Evolutionary conservation across 225 moss, liverwort and hornwort genomes (phyloP).

Genomic region (Antitrichia curtipendula): DNA sequence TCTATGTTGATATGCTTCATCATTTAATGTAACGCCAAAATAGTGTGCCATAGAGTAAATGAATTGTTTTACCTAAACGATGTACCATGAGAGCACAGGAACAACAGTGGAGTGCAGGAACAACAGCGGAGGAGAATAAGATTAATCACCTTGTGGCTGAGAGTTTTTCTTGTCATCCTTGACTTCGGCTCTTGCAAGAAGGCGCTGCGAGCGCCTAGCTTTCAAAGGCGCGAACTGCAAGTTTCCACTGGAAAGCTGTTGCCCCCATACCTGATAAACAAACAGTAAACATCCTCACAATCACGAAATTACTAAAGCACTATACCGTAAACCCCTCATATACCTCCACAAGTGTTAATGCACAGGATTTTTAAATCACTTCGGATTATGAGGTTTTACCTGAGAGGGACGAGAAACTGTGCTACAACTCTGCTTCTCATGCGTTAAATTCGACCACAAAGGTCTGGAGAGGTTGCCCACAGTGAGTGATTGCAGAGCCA

Average conservation of each 20-base stretch:
- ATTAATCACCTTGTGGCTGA: slow-evolving; percentile 25
- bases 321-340: background rate
- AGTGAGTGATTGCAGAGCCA: slow-evolving; percentile 14
- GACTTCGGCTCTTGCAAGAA: slow-evolving; percentile 28
- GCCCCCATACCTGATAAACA: slow-evolving; percentile 9
- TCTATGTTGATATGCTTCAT: background rate
- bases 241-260: background rate
- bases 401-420: background rate
- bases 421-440: background rate
- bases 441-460: background rate
- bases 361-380: background rate
- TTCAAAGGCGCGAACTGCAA: slow-evolving; percentile 5
- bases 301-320: background rate
- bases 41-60: background rate
- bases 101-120: too few relatives aligned
- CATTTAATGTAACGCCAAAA: background rate
- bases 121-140: too few relatives aligned
- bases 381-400: background rate
- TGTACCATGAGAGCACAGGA: background rate
- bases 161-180: slow-evolving; percentile 44
- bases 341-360: background rate
- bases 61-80: background rate
- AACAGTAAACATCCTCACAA: background rate
- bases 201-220: background rate
- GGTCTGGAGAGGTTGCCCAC: slow-evolving; percentile 12